phyloP scores from a whole-genome alignment of 2,329 filamentous ascomycete genomes.

The Gremmenia infestans region DNA sequence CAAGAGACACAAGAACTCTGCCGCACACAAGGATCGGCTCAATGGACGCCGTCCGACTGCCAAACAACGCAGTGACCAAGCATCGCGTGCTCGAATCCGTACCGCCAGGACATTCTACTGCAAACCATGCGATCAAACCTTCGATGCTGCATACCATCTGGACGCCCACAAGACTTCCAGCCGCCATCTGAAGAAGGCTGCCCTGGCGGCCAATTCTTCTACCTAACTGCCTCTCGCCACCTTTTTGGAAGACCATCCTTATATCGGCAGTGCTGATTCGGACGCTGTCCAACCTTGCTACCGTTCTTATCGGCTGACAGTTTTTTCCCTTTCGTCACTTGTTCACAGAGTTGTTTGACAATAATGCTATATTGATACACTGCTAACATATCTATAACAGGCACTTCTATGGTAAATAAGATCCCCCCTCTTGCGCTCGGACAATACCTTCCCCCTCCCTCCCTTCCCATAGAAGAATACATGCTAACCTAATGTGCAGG shows the following conservation, averaged over 20 bases:
- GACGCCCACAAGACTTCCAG: background rate
- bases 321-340: background rate
- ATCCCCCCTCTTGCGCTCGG: too few species aligned
- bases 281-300: too few species aligned
- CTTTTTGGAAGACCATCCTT: background rate
- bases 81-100: background rate
- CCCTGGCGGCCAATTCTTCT: slow-evolving; percentile 1
- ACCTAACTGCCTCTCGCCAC: slow-evolving; percentile 1
- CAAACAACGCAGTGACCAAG: background rate
- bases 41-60: background rate
- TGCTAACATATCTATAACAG: too few species aligned
- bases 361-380: too few species aligned
- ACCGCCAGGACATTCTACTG: background rate
- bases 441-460: too few species aligned
- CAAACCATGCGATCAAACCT: background rate
- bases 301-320: background rate
- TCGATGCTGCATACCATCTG: background rate
- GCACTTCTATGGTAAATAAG: too few species aligned
- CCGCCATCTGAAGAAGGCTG: slow-evolving; percentile 3
- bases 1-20: background rate
- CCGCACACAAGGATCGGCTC: background rate
- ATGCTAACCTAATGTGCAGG: too few species aligned
- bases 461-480: too few species aligned
- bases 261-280: too few species aligned
- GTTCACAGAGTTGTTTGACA: too few species aligned